Evolutionary conservation across 2,329 filamentous ascomycete species (phyloP).

Genomic region (Colletotrichum acutatum): DNA sequence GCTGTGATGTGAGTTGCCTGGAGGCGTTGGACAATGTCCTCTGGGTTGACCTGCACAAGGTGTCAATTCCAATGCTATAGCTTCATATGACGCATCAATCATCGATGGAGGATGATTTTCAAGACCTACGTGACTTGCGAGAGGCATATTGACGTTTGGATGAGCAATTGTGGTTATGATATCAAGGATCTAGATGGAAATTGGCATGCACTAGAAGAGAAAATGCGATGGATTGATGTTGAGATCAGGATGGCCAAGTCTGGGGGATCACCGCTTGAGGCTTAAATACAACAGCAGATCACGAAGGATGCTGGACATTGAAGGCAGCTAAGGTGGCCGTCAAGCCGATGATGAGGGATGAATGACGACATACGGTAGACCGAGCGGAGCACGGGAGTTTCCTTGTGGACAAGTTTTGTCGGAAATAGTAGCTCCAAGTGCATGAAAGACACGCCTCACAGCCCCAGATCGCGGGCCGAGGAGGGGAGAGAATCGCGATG

Average conservation of each 20-base stretch:
- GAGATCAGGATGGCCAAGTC: background rate
- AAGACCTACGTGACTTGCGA: constrained; percentile 31
- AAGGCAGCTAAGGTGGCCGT: background rate
- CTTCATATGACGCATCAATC: background rate
- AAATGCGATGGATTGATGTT: background rate
- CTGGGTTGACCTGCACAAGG: constrained; percentile 58
- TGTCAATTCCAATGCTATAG: background rate
- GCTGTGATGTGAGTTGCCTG: constrained; percentile 55
- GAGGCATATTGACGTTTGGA: constrained; percentile 26
- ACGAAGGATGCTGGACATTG: background rate
- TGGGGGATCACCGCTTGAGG: background rate
- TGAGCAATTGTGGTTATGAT: background rate
- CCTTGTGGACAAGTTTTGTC: background rate
- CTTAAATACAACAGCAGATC: constrained; percentile 25
- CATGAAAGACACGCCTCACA: background rate
- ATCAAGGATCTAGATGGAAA: background rate
- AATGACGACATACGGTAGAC: constrained; percentile 30
- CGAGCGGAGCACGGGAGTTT: constrained; percentile 16
- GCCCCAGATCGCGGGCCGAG: constrained; percentile 21
- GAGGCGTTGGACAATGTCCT: constrained; percentile 65
- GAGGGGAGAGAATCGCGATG: constrained; percentile 11
- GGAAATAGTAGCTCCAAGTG: background rate
- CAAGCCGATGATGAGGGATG: constrained; percentile 20
- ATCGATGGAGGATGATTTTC: background rate
- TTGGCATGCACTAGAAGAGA: background rate